Evolutionary conservation across 2,329 filamentous ascomycete species (phyloP), one percentile per base, ranked within the genome.

Genomic region (Calycina herbarum): DNA sequence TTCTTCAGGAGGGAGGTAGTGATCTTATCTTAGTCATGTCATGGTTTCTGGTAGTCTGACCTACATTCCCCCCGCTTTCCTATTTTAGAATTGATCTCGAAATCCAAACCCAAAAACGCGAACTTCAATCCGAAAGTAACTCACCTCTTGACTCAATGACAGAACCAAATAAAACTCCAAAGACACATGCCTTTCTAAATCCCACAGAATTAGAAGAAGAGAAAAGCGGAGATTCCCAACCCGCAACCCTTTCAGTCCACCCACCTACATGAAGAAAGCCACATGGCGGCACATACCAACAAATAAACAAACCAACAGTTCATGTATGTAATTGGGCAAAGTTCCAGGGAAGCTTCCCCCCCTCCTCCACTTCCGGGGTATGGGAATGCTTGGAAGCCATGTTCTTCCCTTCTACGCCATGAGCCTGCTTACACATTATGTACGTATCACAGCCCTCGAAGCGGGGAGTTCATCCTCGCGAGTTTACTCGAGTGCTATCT

Each of bases 311-410:
- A 57, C 27, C 40, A 35, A 54, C 11, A 61, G 54, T 67, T 62
- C 62, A 67, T 62, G 59, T 67, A 57, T 51, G 54, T 51, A 59
- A 59, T 59, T 48, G 57, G 62, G 61, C 61, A 59, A 42, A 63
- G 61, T 59, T 40, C 38, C 42, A 57, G 57, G 64, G 51, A 29
- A 58, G 11, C 13, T 20, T 40, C 38, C 38, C 38, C 38, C 11
- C 13, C 38, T 5, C 13, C 38, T 40, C 38, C 38, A 5, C 38
- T 5, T 3, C 38, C 13, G 38, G 38, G 38, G 38, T 40, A 40
- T 15, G 38, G n/a, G 10, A 58, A 64, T 64, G 64, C 64, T 64
- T 60, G 64, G 62, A 57, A 61, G 57, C 61, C 38, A 60, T 62
- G 56, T 38, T 40, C 38, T 40, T 40, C 38, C 38, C 38, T 15